phyloP scores from a whole-genome alignment of 169 alveolate species.

The Cryptosporidium parvum region DNA sequence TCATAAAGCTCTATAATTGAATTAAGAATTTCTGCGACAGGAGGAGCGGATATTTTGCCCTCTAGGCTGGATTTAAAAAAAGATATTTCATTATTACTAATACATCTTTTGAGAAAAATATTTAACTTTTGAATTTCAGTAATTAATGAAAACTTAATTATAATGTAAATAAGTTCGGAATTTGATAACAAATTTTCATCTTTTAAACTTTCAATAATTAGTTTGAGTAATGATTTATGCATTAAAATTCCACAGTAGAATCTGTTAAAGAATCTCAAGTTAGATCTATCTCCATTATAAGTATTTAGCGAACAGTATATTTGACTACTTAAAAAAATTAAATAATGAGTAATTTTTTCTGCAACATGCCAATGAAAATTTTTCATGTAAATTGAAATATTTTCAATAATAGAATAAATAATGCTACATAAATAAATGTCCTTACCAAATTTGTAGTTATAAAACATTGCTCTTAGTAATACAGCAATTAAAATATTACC shows the following conservation, averaged over 20 bases:
- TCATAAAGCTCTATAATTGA: conserved; percentile 6
- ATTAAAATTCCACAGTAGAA: conserved; percentile 34
- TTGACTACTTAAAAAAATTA: conserved; percentile 26
- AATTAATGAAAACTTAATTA: conserved; percentile 22
- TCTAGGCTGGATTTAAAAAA: neutral
- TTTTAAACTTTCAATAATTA: conserved; percentile 10
- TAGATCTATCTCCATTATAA: conserved; percentile 7
- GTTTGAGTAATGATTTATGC: neutral
- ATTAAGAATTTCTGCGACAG: conserved; percentile 1
- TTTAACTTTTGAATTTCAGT: conserved; percentile 19
- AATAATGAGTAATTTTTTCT: conserved; percentile 48
- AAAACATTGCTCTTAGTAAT: conserved; percentile 24
- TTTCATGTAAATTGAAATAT: conserved; percentile 30
- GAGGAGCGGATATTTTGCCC: neutral
- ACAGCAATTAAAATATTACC: conserved; percentile 36
- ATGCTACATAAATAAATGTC: conserved; percentile 35
- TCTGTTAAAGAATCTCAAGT: conserved; percentile 17
- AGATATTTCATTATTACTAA: neutral
- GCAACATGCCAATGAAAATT: conserved; percentile 59
- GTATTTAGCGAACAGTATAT: conserved; percentile 39
- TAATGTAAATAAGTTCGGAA: conserved; percentile 33
- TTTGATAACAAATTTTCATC: conserved; percentile 36
- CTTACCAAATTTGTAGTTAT: conserved; percentile 15
- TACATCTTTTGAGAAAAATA: neutral
- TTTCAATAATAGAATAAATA: conserved; percentile 14